phyloP scores from a whole-genome alignment of 2,329 filamentous ascomycete species.

The Sclerotinia spermophila region DNA sequence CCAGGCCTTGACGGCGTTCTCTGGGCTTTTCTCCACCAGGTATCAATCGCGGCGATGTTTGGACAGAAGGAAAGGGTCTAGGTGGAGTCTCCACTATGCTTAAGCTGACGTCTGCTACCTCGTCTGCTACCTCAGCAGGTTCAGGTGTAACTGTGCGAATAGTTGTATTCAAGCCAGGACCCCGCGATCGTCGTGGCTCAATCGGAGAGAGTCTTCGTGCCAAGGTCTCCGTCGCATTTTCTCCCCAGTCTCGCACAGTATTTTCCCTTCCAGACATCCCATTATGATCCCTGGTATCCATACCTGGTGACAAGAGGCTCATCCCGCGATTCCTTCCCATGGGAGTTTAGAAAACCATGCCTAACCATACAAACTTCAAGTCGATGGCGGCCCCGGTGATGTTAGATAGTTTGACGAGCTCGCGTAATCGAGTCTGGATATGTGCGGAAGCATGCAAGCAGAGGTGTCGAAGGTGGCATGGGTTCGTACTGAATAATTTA shows the following conservation, averaged over 20 bases:
- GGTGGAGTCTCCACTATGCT: conserved; percentile 22
- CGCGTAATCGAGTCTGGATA: conserved; percentile 12
- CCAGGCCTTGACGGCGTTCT: conserved; percentile 52
- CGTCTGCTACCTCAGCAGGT: conserved; percentile 34
- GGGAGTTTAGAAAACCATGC: conserved; percentile 28
- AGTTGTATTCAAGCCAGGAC: conserved; percentile 41
- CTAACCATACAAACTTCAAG: conserved; percentile 16
- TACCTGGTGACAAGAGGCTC: conserved; percentile 44
- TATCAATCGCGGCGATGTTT: conserved; percentile 48
- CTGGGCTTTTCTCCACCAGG: conserved; percentile 42
- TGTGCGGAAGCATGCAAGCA: conserved; percentile 16
- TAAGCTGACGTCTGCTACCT: conserved; percentile 26
- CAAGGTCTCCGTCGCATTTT: conserved; percentile 32
- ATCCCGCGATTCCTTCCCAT: conserved; percentile 36
- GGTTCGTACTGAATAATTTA: conserved; percentile 11
- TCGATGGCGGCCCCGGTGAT: conserved; percentile 7
- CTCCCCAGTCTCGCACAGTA: conserved; percentile 34
- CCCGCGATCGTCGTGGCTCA: conserved; percentile 29
- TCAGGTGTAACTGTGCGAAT: conserved; percentile 68
- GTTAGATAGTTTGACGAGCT: conserved; percentile 3
- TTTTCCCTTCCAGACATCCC: conserved; percentile 34
- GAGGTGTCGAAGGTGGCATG: conserved; percentile 17
- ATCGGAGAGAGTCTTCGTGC: conserved; percentile 27
- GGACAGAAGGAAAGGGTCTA: conserved; percentile 38
- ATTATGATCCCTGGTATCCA: conserved; percentile 45